These are phyloP conservation scores for Biscogniauxia marginata DNA, from an alignment of 2,329 filamentous ascomycete species.

Conservation along the genomic window DNA sequence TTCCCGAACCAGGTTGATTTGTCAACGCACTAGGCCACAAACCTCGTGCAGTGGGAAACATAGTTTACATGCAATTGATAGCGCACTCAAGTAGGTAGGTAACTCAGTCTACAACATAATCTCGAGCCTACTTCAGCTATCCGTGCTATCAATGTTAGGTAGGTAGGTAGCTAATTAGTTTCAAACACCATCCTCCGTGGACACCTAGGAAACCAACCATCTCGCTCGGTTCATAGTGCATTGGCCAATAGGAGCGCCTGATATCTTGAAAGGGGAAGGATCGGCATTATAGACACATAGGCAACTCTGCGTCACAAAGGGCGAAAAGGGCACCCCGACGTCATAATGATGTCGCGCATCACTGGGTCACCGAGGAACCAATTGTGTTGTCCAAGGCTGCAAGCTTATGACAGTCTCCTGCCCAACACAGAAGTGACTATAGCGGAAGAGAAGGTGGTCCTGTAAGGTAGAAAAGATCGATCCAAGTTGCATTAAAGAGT, in stretches of 20 bases:
- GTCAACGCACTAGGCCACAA: not conserved
- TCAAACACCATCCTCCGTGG: not conserved
- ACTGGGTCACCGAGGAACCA: not conserved
- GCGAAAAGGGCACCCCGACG: slow-evolving; percentile 5
- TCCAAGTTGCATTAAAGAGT: slow-evolving; percentile 26
- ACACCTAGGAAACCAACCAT: not conserved
- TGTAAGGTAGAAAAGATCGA: slow-evolving; percentile 13
- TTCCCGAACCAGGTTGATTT: not conserved
- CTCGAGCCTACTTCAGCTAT: not conserved
- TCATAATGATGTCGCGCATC: slow-evolving; percentile 15
- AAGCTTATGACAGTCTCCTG: not conserved
- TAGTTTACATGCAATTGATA: not conserved
- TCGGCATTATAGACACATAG: slow-evolving; percentile 9
- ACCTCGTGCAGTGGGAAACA: not conserved
- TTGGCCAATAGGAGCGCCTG: not conserved
- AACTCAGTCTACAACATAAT: not conserved
- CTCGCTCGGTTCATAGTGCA: not conserved
- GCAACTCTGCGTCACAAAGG: slow-evolving; percentile 12
- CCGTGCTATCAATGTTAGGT: too few species aligned
- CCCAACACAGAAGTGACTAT: slow-evolving; percentile 3
- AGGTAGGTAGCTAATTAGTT: not conserved
- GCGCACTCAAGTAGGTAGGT: not conserved
- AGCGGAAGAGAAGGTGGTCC: slow-evolving; percentile 6
- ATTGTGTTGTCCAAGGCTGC: not conserved
- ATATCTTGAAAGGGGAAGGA: slow-evolving; percentile 11